These are phyloP conservation scores for Chlorella variabilis DNA, from an alignment of 163 green algal species.

Conservation along the genomic window DNA sequence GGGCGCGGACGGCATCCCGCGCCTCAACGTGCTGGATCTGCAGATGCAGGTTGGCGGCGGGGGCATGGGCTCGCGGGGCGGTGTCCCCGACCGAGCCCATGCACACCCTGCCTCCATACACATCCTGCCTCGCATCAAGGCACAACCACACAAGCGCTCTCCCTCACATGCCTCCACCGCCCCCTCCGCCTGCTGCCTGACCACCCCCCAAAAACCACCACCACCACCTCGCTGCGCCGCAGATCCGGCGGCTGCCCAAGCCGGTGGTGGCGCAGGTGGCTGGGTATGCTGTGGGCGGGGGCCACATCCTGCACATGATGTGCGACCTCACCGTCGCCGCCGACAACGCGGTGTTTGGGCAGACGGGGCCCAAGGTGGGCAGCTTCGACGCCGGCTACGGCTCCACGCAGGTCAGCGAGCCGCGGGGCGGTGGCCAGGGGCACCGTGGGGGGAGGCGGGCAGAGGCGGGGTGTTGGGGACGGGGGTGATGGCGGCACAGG, in stretches of 20 bases:
- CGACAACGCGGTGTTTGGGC: conserved; percentile 98
- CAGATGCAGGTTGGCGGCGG: conserved; percentile 64
- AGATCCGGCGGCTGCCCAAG: conserved; percentile 95
- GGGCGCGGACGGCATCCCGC: conserved; percentile 84
- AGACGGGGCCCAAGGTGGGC: conserved; percentile 98
- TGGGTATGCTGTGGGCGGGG: conserved; percentile 96
- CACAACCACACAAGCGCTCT: too few species aligned
- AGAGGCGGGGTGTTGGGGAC: too few species aligned
- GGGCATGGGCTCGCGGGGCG: too few species aligned
- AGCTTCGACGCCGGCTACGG: conserved; percentile 98
- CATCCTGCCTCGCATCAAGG: too few species aligned
- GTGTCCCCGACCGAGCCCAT: too few species aligned
- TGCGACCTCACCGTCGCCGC: conserved; percentile 98
- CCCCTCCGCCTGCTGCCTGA: too few species aligned
- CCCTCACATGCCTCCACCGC: too few species aligned
- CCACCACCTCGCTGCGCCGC: too few species aligned
- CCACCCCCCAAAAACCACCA: too few species aligned
- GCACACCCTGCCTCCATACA: too few species aligned
- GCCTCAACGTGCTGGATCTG: conserved; percentile 97
- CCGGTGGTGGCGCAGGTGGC: conserved; percentile 94
- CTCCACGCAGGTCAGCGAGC: conserved; percentile 86
- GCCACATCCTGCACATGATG: conserved; percentile 99
- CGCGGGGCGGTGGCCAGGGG: conserved; percentile 59
- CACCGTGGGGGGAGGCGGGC: too few species aligned
- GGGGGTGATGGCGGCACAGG: not conserved